Evolutionary conservation across 306 rosid species (phyloP), one percentile per base, ranked within the genome.

Genomic region (Dicorynia guianensis): DNA sequence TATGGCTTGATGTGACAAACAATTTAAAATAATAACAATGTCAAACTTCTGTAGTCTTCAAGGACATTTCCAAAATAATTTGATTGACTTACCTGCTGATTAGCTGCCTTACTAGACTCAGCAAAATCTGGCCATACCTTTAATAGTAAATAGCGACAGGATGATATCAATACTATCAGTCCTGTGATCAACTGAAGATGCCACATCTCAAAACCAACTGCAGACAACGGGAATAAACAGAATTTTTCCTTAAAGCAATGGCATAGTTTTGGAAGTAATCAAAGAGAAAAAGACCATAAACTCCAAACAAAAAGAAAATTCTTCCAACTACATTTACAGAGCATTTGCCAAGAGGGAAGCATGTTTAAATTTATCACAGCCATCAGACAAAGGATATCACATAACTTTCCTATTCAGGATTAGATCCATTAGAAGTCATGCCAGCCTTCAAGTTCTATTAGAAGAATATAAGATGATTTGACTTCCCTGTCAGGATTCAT

Each of bases 151-250:
- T 76, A 90, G 47, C 96, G 97, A 75, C 89, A 72, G 2, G 88
- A 85, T 47, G 98, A 92, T 85, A 92, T 79, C 67, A 89, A 62
- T 20, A 90, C 69, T 19, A 95, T 96, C 50, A 87, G 70, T 85
- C 93, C 97, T 8, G 78, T 78, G 58, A 95, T 87, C 91, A 95
- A 85, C 98, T 90, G 87, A 83, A 95, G 91, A 82, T 95, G 97
- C 97, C 97, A 83, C 82, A 77, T 71, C 89, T 95, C 97, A 74
- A 92, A 95, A 83, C 82, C 89, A 90, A 90, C 97, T 90, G 93
- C 75, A 81, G 57, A 70, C 34, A 65, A 55, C n/a, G 56, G 67
- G 68, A 25, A 54, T 20, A 71, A 71, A 48, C 8, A 38, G 71
- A 67, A 64, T 17, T 35, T 5, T 30, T 52, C 60, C 69, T 73